Evolutionary conservation across 208 protist genomes (phyloP).

Genomic region (Porcisia hertigi): DNA sequence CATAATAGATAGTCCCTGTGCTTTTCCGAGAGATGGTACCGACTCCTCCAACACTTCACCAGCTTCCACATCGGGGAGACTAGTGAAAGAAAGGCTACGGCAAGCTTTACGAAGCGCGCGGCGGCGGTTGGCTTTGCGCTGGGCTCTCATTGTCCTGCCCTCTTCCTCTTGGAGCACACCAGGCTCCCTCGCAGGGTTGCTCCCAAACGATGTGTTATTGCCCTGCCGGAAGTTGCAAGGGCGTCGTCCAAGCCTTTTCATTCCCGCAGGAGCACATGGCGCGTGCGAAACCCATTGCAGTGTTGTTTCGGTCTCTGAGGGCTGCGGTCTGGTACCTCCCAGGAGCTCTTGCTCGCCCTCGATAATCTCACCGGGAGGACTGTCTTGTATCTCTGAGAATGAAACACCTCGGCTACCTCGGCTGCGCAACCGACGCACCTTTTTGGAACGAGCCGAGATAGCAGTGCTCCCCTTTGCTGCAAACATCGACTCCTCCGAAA

Average conservation of each 20-base stretch:
- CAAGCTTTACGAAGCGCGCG: slow-evolving; percentile 12
- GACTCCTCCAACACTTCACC: slow-evolving; percentile 27
- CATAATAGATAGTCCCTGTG: background rate
- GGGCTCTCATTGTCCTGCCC: background rate
- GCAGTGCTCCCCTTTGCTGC: slow-evolving; percentile 38
- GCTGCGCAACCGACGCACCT: slow-evolving; percentile 14
- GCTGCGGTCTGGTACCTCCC: slow-evolving; percentile 4
- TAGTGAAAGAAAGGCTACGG: slow-evolving; percentile 30
- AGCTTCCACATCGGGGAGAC: slow-evolving; percentile 27
- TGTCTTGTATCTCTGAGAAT: slow-evolving; percentile 33
- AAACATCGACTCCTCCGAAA: slow-evolving; percentile 16
- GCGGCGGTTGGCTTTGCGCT: slow-evolving; percentile 15
- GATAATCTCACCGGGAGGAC: slow-evolving; percentile 29
- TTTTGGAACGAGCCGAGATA: slow-evolving; percentile 33
- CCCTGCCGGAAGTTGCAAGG: slow-evolving; percentile 14
- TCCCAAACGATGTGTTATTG: slow-evolving; percentile 32
- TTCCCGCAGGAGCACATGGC: slow-evolving; percentile 6
- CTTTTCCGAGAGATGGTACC: slow-evolving; percentile 3
- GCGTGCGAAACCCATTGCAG: slow-evolving; percentile 5
- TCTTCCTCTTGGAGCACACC: slow-evolving; percentile 26
- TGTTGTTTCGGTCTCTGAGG: background rate
- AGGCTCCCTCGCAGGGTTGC: slow-evolving; percentile 22
- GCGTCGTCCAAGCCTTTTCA: slow-evolving; percentile 17
- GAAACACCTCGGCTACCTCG: slow-evolving; percentile 29
- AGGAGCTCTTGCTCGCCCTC: slow-evolving; percentile 26